Conservation (phyloP, 1,284 basidiomycete genomes). For the Ustilago bromivora region DNA sequence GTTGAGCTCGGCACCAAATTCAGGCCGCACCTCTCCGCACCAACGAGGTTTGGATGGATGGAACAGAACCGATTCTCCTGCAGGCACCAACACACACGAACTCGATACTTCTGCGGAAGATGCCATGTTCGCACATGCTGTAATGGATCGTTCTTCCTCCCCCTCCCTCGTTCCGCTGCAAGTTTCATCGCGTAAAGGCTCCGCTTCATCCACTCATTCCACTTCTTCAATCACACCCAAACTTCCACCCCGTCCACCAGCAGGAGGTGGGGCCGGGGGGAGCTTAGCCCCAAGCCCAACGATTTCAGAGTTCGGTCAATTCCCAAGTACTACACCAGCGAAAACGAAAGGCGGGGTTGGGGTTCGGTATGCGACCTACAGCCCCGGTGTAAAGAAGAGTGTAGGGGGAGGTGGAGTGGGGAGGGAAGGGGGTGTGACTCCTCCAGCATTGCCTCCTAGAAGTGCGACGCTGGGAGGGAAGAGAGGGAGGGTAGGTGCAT, state of each 20-base stretch:
- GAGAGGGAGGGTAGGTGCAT: neutral
- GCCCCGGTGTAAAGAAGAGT: conserved; percentile 27
- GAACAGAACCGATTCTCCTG: conserved; percentile 11
- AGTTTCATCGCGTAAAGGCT: conserved; percentile 25
- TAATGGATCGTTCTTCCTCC: neutral
- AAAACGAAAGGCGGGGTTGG: conserved; percentile 11
- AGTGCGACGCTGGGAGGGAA: conserved; percentile 38
- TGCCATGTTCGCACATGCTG: conserved; percentile 46
- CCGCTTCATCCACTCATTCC: conserved; percentile 26
- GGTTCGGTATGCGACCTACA: conserved; percentile 38
- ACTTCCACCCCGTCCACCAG: conserved; percentile 28
- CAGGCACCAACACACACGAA: conserved; percentile 16
- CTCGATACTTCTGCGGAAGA: conserved; percentile 35
- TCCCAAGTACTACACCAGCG: conserved; percentile 6
- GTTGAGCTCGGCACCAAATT: conserved; percentile 11
- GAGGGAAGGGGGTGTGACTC: conserved; percentile 9
- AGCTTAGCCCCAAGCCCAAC: conserved; percentile 33
- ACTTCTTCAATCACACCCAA: conserved; percentile 11
- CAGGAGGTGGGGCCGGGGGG: neutral
- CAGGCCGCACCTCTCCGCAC: conserved; percentile 20
- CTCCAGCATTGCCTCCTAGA: conserved; percentile 40
- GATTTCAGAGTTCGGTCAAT: conserved; percentile 42
- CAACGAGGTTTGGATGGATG: neutral
- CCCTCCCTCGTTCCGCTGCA: conserved; percentile 10
- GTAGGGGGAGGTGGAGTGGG: neutral